Conservation (phyloP, 257 asterid genomes). For the Capsicum pubescens region DNA sequence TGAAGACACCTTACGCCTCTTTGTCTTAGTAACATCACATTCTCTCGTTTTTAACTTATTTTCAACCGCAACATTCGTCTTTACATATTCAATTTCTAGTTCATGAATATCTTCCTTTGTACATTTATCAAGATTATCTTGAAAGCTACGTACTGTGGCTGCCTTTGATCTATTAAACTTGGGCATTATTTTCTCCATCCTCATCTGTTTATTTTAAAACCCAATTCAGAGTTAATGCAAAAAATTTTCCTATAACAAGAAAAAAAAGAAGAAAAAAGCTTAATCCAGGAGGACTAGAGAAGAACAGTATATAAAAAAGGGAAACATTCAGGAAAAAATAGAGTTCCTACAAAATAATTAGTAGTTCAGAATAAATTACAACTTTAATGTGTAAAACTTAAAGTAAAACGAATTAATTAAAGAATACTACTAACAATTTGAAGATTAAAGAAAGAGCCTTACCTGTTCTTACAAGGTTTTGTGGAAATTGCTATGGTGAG, state of each 20-base stretch:
- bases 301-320: not conserved
- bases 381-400: not conserved
- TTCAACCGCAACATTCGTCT: not conserved
- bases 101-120: not conserved
- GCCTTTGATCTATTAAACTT: not conserved
- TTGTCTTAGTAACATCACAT: not conserved
- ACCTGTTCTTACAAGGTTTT: slow-evolving; percentile 13
- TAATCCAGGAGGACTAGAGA: not conserved
- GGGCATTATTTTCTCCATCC: not conserved
- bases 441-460: not conserved
- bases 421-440: not conserved
- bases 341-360: not conserved
- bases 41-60: not conserved
- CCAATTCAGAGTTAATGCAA: not conserved
- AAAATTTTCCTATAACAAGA: not conserved
- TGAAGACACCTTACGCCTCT: slow-evolving; percentile 5
- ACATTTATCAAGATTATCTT: not conserved
- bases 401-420: not conserved
- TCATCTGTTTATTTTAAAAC: not conserved
- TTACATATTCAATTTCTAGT: not conserved
- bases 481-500: not conserved
- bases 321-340: not conserved
- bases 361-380: not conserved
- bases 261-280: not conserved
- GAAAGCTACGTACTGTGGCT: slow-evolving; percentile 10